A percentile compares a stretch with the other conserved stretches of the same genome.
Evolutionary conservation across 2,329 filamentous ascomycete genomes (phyloP).

Genomic region (Beauveria rudraprayagi): DNA sequence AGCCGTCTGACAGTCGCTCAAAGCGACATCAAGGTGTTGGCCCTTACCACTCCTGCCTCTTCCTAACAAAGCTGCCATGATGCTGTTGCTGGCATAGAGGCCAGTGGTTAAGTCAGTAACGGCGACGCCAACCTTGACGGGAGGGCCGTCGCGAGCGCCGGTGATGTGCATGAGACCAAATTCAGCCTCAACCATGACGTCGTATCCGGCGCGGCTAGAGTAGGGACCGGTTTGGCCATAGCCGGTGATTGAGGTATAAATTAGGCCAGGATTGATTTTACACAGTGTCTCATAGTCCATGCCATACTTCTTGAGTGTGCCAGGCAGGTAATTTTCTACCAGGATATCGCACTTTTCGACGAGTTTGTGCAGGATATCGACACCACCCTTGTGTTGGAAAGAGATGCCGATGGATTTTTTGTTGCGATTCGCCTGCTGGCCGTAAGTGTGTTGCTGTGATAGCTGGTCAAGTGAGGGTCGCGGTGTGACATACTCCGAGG

Average conservation of each 20-base stretch:
- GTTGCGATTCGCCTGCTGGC: slow-evolving; percentile 76
- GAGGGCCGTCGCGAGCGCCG: slow-evolving; percentile 75
- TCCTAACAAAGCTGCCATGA: slow-evolving; percentile 85
- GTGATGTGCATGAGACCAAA: slow-evolving; percentile 99
- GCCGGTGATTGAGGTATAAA: slow-evolving; percentile 94
- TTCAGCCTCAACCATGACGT: slow-evolving; percentile 99
- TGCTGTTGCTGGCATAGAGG: slow-evolving; percentile 87
- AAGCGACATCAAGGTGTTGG: slow-evolving; percentile 83
- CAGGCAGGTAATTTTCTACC: slow-evolving; percentile 94
- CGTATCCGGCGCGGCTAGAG: slow-evolving; percentile 80
- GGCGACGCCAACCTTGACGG: slow-evolving; percentile 94
- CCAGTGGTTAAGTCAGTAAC: slow-evolving; percentile 95
- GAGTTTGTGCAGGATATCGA: slow-evolving; percentile 79
- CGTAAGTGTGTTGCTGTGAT: slow-evolving; percentile 12
- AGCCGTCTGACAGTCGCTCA: slow-evolving; percentile 92
- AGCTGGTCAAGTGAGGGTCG: background rate
- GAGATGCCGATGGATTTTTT: slow-evolving; percentile 91
- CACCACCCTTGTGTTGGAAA: slow-evolving; percentile 76
- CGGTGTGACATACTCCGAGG: slow-evolving; percentile 55
- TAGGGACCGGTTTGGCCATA: slow-evolving; percentile 96
- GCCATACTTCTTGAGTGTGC: slow-evolving; percentile 78
- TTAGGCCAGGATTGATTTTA: slow-evolving; percentile 74
- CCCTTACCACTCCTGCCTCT: slow-evolving; percentile 68
- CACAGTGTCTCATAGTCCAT: slow-evolving; percentile 80
- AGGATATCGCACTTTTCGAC: slow-evolving; percentile 81